These are phyloP conservation scores for Fusarium pseudograminearum DNA, from an alignment of 2,329 filamentous ascomycete species.

Conservation along the genomic window DNA sequence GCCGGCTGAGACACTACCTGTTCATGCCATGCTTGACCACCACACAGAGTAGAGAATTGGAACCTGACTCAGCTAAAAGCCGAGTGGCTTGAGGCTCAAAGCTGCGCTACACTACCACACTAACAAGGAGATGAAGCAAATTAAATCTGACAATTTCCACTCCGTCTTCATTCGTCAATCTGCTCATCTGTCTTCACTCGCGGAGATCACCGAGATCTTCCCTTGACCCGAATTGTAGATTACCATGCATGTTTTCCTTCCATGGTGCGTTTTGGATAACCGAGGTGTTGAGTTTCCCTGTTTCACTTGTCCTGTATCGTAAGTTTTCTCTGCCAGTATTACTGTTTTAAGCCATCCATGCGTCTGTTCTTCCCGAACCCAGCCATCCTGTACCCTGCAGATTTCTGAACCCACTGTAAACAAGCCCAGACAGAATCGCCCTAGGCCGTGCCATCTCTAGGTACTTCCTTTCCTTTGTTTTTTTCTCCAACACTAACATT, in stretches of 20 bases:
- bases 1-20: slow-evolving; percentile 2
- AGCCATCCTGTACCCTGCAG: neutral
- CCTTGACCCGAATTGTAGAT: slow-evolving; percentile 7
- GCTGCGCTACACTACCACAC: slow-evolving; percentile 8
- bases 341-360: neutral
- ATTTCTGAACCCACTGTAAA: neutral
- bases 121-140: slow-evolving; percentile 16
- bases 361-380: neutral
- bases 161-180: slow-evolving; percentile 11
- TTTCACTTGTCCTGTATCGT: neutral
- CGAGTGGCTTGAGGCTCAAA: slow-evolving; percentile 27
- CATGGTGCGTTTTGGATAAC: neutral
- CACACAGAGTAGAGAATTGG: neutral
- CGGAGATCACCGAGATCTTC: slow-evolving; percentile 28
- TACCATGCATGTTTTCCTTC: neutral
- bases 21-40: too few relatives aligned
- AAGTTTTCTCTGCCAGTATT: neutral
- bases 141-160: slow-evolving; percentile 11
- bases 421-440: neutral
- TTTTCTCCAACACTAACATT: neutral
- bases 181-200: neutral
- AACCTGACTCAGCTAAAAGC: slow-evolving; percentile 1
- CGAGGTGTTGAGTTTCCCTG: neutral
- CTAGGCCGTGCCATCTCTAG: neutral
- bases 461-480: neutral